Base-by-base conservation (phyloP, 2,329 filamentous ascomycete species). In the Pseudocercospora eumusae region DNA sequence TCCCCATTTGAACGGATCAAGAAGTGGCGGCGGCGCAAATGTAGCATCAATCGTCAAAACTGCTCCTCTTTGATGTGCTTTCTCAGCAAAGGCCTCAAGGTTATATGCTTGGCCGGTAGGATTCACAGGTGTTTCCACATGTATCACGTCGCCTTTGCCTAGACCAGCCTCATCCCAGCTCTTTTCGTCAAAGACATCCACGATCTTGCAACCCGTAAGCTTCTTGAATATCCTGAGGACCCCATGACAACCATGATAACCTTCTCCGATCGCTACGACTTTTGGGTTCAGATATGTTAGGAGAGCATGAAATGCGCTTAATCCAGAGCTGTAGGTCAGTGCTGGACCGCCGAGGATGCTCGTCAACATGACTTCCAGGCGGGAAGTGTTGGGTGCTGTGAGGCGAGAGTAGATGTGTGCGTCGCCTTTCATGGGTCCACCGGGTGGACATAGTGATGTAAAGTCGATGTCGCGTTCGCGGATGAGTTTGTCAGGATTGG, bases 181-280 rank as follows among this genome's bases (percentile, higher is more conserved):
- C 55, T 61, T 64, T 23, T 74, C 70, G 60, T 80, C 78, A 64
- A 79, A 77, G 5, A 98, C 83, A 21, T 87, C 83, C 2, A 97
- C 81, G 67, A 88, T 84, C 73, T 88, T 77, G 25, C 96, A 84
- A 0, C 89, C 89, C 25, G 88, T 91, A 55, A 97, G 85, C 66
- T 91, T 90, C 62, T 83, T 77, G 67, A 96, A 82, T 59, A 98
- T 78, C 31, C 77, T 77, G 69, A 97, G 84, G 28, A 96, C 90
- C 64, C 91, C 92, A 76, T 96, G 92, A 77, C 91, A 96, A 70
- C 95, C 95, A 79, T 98, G 95, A 78, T 98, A 99, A 45, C 92
- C 93, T 15, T 84, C 87, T 40, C 88, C 88, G 67, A 98, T 92
- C 68, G 92, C 89, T 60, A 98, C 86, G 62, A 88, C 87, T 69